Base-by-base conservation (phyloP, 164 flowering plant species). In the Dillenia suffruticosa region DNA sequence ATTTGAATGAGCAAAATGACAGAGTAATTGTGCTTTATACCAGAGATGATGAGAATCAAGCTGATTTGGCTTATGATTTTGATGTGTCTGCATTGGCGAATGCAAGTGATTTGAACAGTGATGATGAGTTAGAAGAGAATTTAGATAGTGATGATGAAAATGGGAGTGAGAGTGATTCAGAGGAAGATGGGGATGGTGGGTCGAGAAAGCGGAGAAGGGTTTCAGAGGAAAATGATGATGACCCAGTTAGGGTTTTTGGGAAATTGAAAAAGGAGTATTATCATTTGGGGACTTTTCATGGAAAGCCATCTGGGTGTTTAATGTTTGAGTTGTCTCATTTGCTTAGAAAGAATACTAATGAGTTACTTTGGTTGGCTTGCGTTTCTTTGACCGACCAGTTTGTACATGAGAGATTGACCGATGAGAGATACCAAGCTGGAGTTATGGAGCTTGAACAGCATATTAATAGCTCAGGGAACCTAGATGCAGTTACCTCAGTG, bases 371-470 rank as follows among this genome's bases (percentile, higher is more conserved):
- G 98, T 69, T 93, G 68, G 92, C 97, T 74, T 93, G 98, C 76
- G 90, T 93, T 26, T 87, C 98, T 13, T 72, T 93, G 17, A 90
- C 98, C 8, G 98, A 90, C 73, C 98, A 93, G 77, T 90, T 89
- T 72, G 86, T 89, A 17, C 98, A 93, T 43, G 95, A 85, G 83
- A 81, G 92, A 68, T 65, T 90, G 59, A 93, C 97, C 2, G 82
- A 87, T 63, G 98, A 93, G 77, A 81, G 98, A 70, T 93, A 90
- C 74, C 84, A 78, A 57, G 88, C 88, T 46, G 96, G 92, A 57
- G 96, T 89, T 0, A 87, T 85, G 92, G 98, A 93, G 82, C 92
- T 93, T 26, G 97, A 93, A 69, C 98, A 90, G 72, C 91, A 86
- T 58, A 84, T 93, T 15, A 93, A 87, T 63, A 83, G 89, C 64